Conservation (phyloP, 169 alveolate species). For the Plasmodium relictum region DNA sequence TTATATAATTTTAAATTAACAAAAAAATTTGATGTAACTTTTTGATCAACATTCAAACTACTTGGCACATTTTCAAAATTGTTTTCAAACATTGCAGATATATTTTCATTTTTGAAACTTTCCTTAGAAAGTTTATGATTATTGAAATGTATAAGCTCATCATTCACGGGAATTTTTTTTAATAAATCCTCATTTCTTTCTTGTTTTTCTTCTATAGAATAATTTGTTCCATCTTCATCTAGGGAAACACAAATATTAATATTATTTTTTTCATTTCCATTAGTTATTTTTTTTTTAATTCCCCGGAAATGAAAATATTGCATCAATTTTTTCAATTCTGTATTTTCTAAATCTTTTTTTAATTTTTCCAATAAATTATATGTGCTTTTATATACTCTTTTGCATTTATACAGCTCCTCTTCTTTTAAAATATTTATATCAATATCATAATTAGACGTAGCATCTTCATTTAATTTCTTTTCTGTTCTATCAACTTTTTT, state of each 20-base stretch:
- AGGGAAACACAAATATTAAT: not conserved
- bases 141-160: not conserved
- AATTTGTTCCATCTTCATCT: not conserved
- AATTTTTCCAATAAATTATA: constrained; percentile 9
- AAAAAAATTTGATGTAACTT: constrained; percentile 50
- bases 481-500: constrained; percentile 9
- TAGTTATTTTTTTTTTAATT: constrained; percentile 2
- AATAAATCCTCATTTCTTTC: not conserved
- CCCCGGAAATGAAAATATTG: constrained; percentile 17
- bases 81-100: constrained; percentile 15
- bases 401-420: constrained; percentile 19
- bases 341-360: constrained; percentile 21
- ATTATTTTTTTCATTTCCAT: not conserved
- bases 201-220: not conserved
- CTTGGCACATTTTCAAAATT: constrained; percentile 28
- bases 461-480: not conserved
- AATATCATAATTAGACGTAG: not conserved
- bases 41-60: constrained; percentile 16
- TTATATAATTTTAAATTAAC: constrained; percentile 33
- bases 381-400: not conserved
- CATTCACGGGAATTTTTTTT: not conserved
- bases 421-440: constrained; percentile 39
- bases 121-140: not conserved
- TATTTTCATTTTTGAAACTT: not conserved
- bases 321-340: constrained; percentile 27